These are phyloP conservation scores for Martensiomyces pterosporus DNA, from an alignment of 192 early-diverging fungal species.

Conservation along the genomic window DNA sequence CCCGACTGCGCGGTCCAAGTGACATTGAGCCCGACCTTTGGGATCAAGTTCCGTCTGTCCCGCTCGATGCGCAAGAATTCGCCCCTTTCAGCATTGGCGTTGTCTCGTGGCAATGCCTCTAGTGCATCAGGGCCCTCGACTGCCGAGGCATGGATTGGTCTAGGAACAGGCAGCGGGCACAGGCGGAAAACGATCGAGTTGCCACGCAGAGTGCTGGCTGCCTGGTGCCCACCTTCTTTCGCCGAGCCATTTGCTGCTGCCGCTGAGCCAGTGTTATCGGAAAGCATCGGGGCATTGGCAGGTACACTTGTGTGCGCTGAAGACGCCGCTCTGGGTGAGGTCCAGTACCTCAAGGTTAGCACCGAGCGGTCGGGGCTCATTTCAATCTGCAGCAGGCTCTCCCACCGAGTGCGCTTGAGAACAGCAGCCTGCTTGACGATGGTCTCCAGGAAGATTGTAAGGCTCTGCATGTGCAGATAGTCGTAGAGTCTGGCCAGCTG, in stretches of 20 bases:
- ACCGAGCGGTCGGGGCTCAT: constrained; percentile 23
- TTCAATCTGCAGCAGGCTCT: constrained; percentile 36
- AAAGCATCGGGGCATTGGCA: no score
- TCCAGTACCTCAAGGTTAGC: constrained; percentile 42
- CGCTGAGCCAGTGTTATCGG: no score
- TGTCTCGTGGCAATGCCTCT: constrained; percentile 6
- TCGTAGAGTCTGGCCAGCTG: constrained; percentile 72
- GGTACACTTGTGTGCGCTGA: background rate
- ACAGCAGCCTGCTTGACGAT: constrained; percentile 57
- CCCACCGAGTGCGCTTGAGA: constrained; percentile 41
- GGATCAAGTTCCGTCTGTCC: constrained; percentile 35
- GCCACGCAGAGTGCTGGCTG: background rate
- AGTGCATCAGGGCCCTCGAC: constrained; percentile 14
- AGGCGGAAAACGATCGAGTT: constrained; percentile 30
- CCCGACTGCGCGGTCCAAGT: constrained; percentile 38
- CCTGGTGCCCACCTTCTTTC: background rate
- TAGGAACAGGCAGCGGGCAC: constrained; percentile 26
- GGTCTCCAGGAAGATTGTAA: constrained; percentile 65
- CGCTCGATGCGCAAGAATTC: constrained; percentile 37
- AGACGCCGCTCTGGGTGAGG: constrained; percentile 22
- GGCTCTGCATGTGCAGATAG: constrained; percentile 64
- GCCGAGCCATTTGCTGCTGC: constrained; percentile 1
- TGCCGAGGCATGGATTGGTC: constrained; percentile 43
- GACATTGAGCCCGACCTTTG: constrained; percentile 33
- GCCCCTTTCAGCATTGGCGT: background rate